Conservation (phyloP, 2,329 filamentous ascomycete genomes). For the Cordyceps fumosorosea region DNA sequence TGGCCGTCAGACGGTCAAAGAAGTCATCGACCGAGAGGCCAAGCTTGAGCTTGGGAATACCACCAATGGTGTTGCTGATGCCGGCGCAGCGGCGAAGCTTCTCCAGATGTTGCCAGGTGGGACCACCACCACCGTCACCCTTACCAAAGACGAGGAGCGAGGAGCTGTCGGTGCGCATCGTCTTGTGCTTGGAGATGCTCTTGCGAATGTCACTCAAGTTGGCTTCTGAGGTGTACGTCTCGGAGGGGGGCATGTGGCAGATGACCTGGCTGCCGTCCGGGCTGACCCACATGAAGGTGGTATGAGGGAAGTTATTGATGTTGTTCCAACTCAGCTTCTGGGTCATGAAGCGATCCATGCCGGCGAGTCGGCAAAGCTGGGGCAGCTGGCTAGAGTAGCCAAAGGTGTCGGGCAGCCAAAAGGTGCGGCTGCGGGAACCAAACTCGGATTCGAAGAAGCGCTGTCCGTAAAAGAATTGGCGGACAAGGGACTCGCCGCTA, state of each 20-base stretch:
- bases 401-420: constrained; percentile 98
- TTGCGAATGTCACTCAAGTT: constrained; percentile 91
- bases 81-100: constrained; percentile 90
- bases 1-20: constrained; percentile 78
- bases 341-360: constrained; percentile 94
- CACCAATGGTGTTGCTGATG: constrained; percentile 77
- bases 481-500: constrained; percentile 85
- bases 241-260: constrained; percentile 92
- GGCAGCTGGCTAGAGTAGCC: constrained; percentile 94
- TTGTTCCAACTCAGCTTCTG: constrained; percentile 99
- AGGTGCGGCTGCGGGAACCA: constrained; percentile 79
- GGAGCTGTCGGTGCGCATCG: constrained; percentile 84
- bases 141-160: constrained; percentile 93
- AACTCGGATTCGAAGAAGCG: constrained; percentile 92
- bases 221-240: constrained; percentile 92
- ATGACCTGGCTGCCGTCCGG: constrained; percentile 94
- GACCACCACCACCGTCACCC: constrained; percentile 91
- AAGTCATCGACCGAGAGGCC: constrained; percentile 90
- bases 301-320: constrained; percentile 98
- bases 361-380: constrained; percentile 86
- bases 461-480: constrained; percentile 94
- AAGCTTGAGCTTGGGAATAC: constrained; percentile 78
- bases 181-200: constrained; percentile 89
- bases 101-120: constrained; percentile 88
- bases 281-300: constrained; percentile 97